These are phyloP conservation scores for Plasmodium reichenowi DNA, from an alignment of 169 alveolate genomes.

Conservation along the genomic window DNA sequence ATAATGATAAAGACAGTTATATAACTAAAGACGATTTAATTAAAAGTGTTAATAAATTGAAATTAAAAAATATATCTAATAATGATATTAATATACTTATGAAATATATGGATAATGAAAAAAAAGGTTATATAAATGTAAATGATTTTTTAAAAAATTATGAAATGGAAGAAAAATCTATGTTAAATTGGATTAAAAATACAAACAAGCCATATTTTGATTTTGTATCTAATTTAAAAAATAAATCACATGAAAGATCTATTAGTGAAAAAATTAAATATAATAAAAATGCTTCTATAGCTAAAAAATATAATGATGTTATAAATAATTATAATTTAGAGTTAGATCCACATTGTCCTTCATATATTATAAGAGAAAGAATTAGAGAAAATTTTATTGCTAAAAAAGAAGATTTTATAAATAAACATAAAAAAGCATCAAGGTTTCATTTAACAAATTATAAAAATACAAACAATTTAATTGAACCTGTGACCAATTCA, in stretches of 20 bases:
- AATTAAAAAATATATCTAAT: constrained; percentile 50
- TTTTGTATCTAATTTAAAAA: constrained; percentile 44
- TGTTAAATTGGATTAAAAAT: constrained; percentile 72
- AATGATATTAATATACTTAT: constrained; percentile 48
- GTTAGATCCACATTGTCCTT: constrained; percentile 61
- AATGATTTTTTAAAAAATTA: constrained; percentile 65
- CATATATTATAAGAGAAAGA: constrained; percentile 73
- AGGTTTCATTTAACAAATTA: constrained; percentile 61
- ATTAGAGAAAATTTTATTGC: constrained; percentile 64
- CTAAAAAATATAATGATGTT: constrained; percentile 49
- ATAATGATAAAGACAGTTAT: constrained; percentile 63
- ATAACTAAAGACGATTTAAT: constrained; percentile 71
- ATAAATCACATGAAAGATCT: constrained; percentile 21
- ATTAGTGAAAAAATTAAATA: constrained; percentile 16
- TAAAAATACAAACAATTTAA: constrained; percentile 60
- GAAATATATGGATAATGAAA: constrained; percentile 69
- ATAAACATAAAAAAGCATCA: constrained; percentile 49
- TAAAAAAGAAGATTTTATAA: constrained; percentile 60
- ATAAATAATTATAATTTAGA: constrained; percentile 43
- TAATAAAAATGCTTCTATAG: constrained; percentile 55
- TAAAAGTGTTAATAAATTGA: constrained; percentile 41
- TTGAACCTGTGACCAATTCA: constrained; percentile 56
- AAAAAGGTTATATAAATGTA: constrained; percentile 57
- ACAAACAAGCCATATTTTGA: constrained; percentile 76
- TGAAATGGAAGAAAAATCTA: constrained; percentile 69